Evolutionary conservation across 257 asterid genomes (phyloP), one percentile per base, ranked within the genome.

Genomic region (Solanum virginianum): DNA sequence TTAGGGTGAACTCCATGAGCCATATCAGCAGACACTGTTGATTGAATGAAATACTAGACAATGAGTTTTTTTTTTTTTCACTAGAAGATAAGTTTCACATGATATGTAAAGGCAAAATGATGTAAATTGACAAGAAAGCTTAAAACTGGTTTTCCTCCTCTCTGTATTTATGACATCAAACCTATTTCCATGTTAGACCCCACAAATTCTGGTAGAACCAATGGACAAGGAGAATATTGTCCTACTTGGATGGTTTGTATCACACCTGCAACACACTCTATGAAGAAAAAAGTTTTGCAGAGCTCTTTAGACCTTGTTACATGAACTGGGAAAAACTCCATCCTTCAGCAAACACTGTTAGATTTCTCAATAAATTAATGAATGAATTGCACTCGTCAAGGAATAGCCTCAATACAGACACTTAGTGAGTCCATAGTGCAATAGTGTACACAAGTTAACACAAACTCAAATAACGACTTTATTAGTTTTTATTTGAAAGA

Each of bases 1-100:
- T 94, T 94, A 84, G 99, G 98, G 90, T 95, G 98, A 86, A 95
- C 99, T 87, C 98, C 99, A 88, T 95, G 99, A 85, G 99, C 98
- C 99, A 97, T 97, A 94, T 97, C 99, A 84, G 99, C 98, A 85
- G 99, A 97, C 86, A 97, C 98, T 97, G 91, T 89, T 87, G 70
- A 66, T 87, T 59, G 85, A 45, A 84, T 55, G 85, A 75, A 56
- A 83, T 62, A 77, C 51, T 81, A 11, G 51, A 16, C 39, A 43
- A 66, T 69, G 13, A 69, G 70, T 36, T 36, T 36, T 36, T 32
- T 32, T 32, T 32, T 32, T 36, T 36, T 36, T 36, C 57, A 77
- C 51, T 79, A 11, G 51, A 16, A 17, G 16, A 66, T 69, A 20
- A 69, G 70, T 54, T 53, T 36, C 81, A 70, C 81, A 83, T 57